Conservation (phyloP, 179 eudicot genomes). For the Vitellaria paradoxa region DNA sequence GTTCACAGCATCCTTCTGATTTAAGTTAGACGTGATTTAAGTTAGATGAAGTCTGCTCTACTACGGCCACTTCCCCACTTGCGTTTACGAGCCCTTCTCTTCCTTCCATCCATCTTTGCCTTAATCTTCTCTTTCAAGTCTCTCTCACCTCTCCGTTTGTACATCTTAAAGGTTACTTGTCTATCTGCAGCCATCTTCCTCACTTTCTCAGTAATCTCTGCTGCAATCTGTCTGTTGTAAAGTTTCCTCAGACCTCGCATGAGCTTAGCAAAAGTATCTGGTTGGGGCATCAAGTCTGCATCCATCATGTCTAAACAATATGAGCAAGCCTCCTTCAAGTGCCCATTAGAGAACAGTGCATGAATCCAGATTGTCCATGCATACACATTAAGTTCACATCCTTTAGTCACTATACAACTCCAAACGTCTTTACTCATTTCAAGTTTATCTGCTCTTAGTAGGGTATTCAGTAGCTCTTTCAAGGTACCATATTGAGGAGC, state of each 20-base stretch:
- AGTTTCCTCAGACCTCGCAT: slow-evolving; percentile 77
- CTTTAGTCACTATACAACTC: slow-evolving; percentile 65
- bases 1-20: neutral
- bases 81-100: slow-evolving; percentile 69
- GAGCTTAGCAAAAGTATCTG: slow-evolving; percentile 87
- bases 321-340: slow-evolving; percentile 90
- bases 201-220: slow-evolving; percentile 89
- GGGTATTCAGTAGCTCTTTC: slow-evolving; percentile 65
- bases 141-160: slow-evolving; percentile 90
- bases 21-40: slow-evolving; percentile 1
- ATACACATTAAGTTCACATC: slow-evolving; percentile 79
- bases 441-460: slow-evolving; percentile 77
- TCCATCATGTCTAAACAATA: slow-evolving; percentile 97
- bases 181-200: slow-evolving; percentile 92
- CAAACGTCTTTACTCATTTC: slow-evolving; percentile 82
- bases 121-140: slow-evolving; percentile 81
- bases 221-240: slow-evolving; percentile 86
- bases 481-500: slow-evolving; percentile 85
- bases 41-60: slow-evolving; percentile 30
- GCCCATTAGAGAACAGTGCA: slow-evolving; percentile 81
- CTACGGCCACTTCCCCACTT: slow-evolving; percentile 52
- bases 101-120: slow-evolving; percentile 69
- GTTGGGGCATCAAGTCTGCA: slow-evolving; percentile 80
- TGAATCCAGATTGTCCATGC: slow-evolving; percentile 99
- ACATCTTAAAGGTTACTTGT: slow-evolving; percentile 84